Evolutionary conservation across 2,329 filamentous ascomycete genomes (phyloP).

Genomic region (Lachnellula occidentalis): DNA sequence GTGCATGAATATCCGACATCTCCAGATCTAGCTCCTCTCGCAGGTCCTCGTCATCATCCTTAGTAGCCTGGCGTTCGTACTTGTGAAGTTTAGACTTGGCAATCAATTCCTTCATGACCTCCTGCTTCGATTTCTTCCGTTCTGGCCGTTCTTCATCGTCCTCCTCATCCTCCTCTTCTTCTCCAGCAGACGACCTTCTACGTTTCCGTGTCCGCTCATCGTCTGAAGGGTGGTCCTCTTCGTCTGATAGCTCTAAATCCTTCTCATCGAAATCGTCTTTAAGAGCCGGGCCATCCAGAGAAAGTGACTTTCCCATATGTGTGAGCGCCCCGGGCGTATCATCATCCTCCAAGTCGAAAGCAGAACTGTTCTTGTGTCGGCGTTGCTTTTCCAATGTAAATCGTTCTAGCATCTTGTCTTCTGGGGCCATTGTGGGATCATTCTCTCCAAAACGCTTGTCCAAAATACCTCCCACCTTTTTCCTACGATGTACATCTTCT

Average conservation of each 20-base stretch:
- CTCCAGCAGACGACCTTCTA: conserved; percentile 44
- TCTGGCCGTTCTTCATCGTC: conserved; percentile 59
- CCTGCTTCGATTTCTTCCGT: conserved; percentile 88
- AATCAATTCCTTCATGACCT: conserved; percentile 97
- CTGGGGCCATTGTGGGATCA: conserved; percentile 86
- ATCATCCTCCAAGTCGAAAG: conserved; percentile 89
- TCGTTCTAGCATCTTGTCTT: conserved; percentile 85
- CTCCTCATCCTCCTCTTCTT: conserved; percentile 45
- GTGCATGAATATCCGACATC: conserved; percentile 66
- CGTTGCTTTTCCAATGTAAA: conserved; percentile 85
- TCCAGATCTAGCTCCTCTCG: conserved; percentile 80
- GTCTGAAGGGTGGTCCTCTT: conserved; percentile 52
- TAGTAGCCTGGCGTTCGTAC: conserved; percentile 84
- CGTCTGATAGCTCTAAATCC: conserved; percentile 55
- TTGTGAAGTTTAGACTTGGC: conserved; percentile 96
- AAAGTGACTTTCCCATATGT: conserved; percentile 73
- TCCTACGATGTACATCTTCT: conserved; percentile 73
- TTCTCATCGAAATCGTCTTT: conserved; percentile 76
- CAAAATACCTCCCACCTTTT: conserved; percentile 87
- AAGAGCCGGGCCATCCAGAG: conserved; percentile 49
- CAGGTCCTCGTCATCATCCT: conserved; percentile 89
- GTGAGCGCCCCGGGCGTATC: conserved; percentile 67
- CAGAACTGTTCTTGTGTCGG: conserved; percentile 66
- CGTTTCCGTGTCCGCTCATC: conserved; percentile 53
- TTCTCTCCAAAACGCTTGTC: conserved; percentile 95